phyloP scores from a whole-genome alignment of 2,329 filamentous ascomycete genomes.

The Alternaria conjuncta region DNA sequence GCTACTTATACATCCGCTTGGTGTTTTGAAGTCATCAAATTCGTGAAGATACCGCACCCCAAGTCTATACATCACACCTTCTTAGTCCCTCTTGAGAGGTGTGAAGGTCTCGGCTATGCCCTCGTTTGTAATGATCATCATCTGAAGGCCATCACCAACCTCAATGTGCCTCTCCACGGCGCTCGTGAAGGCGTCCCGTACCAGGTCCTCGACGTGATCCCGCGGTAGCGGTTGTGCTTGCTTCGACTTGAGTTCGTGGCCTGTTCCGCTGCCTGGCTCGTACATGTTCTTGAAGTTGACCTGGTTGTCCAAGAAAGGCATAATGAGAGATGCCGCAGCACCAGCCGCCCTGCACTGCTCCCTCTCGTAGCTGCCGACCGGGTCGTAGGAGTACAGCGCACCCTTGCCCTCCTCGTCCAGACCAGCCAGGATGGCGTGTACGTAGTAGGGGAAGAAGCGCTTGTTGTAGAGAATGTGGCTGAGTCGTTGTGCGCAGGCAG shows the following conservation, averaged over 20 bases:
- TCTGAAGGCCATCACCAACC: constrained; percentile 94
- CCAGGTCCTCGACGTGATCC: constrained; percentile 79
- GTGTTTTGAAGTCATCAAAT: constrained; percentile 42
- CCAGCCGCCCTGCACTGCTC: constrained; percentile 95
- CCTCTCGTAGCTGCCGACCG: constrained; percentile 95
- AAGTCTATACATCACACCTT: constrained; percentile 14
- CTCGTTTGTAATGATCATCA: constrained; percentile 87
- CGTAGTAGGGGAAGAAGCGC: constrained; percentile 99
- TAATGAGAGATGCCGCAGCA: constrained; percentile 91
- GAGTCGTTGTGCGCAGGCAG: constrained; percentile 91
- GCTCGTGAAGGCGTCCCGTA: constrained; percentile 97
- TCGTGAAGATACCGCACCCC: constrained; percentile 43
- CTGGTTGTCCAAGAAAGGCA: constrained; percentile 99
- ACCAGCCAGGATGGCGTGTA: constrained; percentile 90
- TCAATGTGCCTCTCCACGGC: constrained; percentile 99
- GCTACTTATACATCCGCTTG: constrained; percentile 27
- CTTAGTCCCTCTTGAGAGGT: constrained; percentile 72
- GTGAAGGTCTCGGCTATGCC: constrained; percentile 87
- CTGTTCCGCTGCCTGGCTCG: constrained; percentile 81
- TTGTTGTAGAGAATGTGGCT: constrained; percentile 96
- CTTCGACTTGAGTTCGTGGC: constrained; percentile 78
- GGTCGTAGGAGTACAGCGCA: constrained; percentile 96
- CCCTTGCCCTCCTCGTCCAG: constrained; percentile 94
- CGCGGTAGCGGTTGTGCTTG: constrained; percentile 72
- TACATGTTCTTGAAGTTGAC: constrained; percentile 99